Percentiles rank a stretch among this genome's conserved stretches.
These are phyloP conservation scores for Botrytis paeoniae DNA, from an alignment of 2,329 filamentous ascomycete species.

Conservation along the genomic window DNA sequence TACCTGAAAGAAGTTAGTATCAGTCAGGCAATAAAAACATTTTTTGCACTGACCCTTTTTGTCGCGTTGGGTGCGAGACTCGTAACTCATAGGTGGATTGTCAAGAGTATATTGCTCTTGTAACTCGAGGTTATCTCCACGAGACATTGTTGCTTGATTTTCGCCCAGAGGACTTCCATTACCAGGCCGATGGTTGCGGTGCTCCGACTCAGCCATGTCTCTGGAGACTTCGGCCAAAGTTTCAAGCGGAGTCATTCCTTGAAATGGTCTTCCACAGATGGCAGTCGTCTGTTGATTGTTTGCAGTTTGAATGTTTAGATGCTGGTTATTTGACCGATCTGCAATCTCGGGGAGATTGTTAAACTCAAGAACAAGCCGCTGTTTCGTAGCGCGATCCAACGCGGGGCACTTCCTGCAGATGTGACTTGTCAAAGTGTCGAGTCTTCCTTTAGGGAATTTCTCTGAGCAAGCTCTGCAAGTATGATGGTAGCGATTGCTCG, in stretches of 20 bases:
- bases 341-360: constrained; percentile 62
- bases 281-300: constrained; percentile 26
- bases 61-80: constrained; percentile 40
- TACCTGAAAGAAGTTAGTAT: constrained; percentile 10
- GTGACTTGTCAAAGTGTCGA: constrained; percentile 77
- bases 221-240: constrained; percentile 85
- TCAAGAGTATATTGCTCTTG: constrained; percentile 59
- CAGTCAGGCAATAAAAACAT: background rate
- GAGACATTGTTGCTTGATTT: constrained; percentile 27
- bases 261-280: constrained; percentile 32
- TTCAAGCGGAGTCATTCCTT: constrained; percentile 71
- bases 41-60: constrained; percentile 40
- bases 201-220: constrained; percentile 67
- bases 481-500: constrained; percentile 88
- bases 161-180: constrained; percentile 42
- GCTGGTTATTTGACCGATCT: constrained; percentile 38
- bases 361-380: constrained; percentile 70
- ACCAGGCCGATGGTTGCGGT: constrained; percentile 52
- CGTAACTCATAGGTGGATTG: constrained; percentile 52
- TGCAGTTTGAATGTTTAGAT: constrained; percentile 23
- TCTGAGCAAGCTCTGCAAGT: constrained; percentile 87
- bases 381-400: constrained; percentile 69
- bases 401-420: constrained; percentile 84
- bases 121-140: constrained; percentile 45
- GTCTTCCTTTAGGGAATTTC: constrained; percentile 84